Percentiles rank a stretch among this genome's conserved stretches.
phyloP scores from a whole-genome alignment of 257 asterid species.

The Solanum lycopersicoides region DNA sequence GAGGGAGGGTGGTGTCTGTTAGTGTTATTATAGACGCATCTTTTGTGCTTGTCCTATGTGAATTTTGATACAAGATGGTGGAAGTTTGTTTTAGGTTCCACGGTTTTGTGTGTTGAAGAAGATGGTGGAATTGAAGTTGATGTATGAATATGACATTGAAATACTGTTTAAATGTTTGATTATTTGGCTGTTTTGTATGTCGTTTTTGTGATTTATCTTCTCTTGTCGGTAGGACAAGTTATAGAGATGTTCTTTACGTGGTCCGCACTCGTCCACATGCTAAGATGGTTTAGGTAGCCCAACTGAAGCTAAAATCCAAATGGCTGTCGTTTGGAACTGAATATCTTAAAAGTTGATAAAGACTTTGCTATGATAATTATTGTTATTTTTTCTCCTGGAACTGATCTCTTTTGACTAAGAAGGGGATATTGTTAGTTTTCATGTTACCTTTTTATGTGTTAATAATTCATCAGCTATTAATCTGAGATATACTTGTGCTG shows the following conservation, averaged over 20 bases:
- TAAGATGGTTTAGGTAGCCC: not conserved
- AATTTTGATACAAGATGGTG: not conserved
- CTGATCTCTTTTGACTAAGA: not conserved
- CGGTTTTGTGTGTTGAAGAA: not conserved
- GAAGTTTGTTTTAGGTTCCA: not conserved
- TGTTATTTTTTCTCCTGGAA: not conserved
- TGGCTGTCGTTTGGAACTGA: not conserved
- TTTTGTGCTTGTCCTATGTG: not conserved
- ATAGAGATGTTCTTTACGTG: not conserved
- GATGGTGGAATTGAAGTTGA: not conserved
- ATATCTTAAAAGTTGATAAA: not conserved
- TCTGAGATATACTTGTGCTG: not conserved
- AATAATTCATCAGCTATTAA: not conserved
- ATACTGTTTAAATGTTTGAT: not conserved
- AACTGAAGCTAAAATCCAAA: not conserved
- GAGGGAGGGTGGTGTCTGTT: not conserved
- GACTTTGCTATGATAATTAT: not conserved
- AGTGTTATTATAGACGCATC: not conserved
- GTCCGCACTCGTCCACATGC: not conserved
- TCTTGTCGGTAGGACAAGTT: not conserved
- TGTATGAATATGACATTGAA: not conserved
- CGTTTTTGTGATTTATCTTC: not conserved
- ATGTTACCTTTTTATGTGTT: not conserved
- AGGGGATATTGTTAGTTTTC: not conserved
- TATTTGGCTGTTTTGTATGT: not conserved